Conservation (phyloP, 805 yeast species). For the Teunomyces kruisii region DNA sequence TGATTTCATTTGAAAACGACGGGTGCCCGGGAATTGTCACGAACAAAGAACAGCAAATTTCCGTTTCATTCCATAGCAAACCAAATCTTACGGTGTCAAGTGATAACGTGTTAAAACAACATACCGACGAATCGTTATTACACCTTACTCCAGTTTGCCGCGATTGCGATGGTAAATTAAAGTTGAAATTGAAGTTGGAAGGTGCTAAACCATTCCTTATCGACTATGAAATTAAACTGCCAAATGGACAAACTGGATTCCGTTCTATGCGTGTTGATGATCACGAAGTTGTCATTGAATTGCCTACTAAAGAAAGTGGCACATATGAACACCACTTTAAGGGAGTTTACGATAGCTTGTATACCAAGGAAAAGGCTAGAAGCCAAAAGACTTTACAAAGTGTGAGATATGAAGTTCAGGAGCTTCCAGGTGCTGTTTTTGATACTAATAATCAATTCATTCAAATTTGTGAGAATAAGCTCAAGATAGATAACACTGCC, state of each 20-base stretch:
- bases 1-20: conserved; percentile 39
- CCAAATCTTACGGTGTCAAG: conserved; percentile 23
- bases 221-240: conserved; percentile 60
- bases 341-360: conserved; percentile 65
- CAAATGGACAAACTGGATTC: conserved; percentile 49
- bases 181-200: conserved; percentile 36
- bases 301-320: conserved; percentile 52
- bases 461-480: conserved; percentile 44
- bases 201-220: conserved; percentile 71
- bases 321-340: conserved; percentile 58
- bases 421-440: conserved; percentile 62
- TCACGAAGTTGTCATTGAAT: conserved; percentile 28
- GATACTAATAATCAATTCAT: conserved; percentile 41
- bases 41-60: conserved; percentile 15
- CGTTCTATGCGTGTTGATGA: conserved; percentile 33
- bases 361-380: conserved; percentile 38
- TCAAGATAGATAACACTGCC: conserved; percentile 20
- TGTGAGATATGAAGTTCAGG: conserved; percentile 46
- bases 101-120: conserved; percentile 19
- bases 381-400: conserved; percentile 12
- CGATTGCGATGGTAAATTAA: conserved; percentile 23
- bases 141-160: conserved; percentile 34
- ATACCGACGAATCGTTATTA: conserved; percentile 20
- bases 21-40: conserved; percentile 46
- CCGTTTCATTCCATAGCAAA: conserved; percentile 22